Percentiles rank a stretch among this genome's conserved stretches.
Evolutionary conservation across 2,329 filamentous ascomycete species (phyloP).

Genomic region (Pseudophaeomoniella oleicola): DNA sequence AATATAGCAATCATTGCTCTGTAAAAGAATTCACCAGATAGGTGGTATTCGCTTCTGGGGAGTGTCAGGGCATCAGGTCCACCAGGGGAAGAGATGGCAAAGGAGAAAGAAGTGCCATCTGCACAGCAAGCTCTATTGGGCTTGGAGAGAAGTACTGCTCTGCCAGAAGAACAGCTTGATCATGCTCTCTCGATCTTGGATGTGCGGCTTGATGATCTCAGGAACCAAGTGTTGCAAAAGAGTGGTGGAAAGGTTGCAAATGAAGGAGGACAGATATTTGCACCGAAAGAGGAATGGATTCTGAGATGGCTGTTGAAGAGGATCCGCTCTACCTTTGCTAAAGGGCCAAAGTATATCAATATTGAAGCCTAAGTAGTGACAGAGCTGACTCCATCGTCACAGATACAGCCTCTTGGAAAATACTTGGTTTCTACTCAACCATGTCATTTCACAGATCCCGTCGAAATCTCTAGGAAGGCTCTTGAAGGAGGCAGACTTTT

Average conservation of each 20-base stretch:
- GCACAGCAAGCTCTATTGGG: conserved; percentile 28
- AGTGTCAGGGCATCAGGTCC: too few species aligned
- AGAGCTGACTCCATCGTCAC: conserved; percentile 5
- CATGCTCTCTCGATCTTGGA: conserved; percentile 29
- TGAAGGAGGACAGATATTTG: conserved; percentile 7
- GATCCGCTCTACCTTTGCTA: conserved; percentile 26
- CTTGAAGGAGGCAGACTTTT: conserved; percentile 55
- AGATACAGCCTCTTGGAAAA: conserved; percentile 26
- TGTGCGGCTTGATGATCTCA: conserved; percentile 16
- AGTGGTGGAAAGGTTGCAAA: neutral
- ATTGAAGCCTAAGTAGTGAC: neutral
- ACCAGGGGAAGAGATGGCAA: neutral
- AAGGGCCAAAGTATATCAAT: conserved; percentile 6
- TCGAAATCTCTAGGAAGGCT: conserved; percentile 55
- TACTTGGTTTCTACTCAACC: conserved; percentile 42
- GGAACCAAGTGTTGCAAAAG: neutral
- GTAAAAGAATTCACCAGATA: too few species aligned
- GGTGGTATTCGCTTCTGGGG: too few species aligned
- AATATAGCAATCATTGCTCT: neutral
- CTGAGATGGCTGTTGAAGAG: conserved; percentile 52
- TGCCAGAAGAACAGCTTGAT: conserved; percentile 22
- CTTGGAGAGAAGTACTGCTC: conserved; percentile 27
- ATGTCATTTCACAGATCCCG: conserved; percentile 55
- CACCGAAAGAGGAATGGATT: conserved; percentile 49
- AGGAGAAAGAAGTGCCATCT: conserved; percentile 10